phyloP scores from a whole-genome alignment of 352 stramenopile genomes.

The Pythium chondricola region DNA sequence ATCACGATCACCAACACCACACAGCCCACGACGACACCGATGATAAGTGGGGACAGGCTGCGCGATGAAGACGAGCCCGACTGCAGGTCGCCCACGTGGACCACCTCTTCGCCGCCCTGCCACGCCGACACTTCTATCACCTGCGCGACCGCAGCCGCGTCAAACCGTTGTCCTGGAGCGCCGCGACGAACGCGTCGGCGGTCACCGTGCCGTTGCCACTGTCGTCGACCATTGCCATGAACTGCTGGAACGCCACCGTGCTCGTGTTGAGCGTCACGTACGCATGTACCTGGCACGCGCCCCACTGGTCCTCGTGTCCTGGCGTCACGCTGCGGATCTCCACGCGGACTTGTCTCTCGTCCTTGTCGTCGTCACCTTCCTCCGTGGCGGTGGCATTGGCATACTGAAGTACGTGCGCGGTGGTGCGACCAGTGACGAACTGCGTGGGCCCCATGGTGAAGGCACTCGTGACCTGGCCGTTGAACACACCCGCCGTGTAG shows the following conservation, averaged over 20 bases:
- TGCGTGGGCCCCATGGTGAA: slow-evolving; percentile 28
- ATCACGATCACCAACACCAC: slow-evolving; percentile 24
- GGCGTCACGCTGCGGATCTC: slow-evolving; percentile 30
- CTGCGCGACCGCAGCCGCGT: slow-evolving; percentile 27
- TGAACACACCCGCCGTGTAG: slow-evolving; percentile 42
- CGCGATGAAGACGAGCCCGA: too few species aligned
- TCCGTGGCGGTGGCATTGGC: not conserved
- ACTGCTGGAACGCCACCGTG: slow-evolving; percentile 31
- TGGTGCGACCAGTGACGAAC: slow-evolving; percentile 21
- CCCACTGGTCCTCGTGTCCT: slow-evolving; percentile 31
- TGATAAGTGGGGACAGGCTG: slow-evolving; percentile 17
- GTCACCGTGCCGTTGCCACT: slow-evolving; percentile 18
- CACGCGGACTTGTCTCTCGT: slow-evolving; percentile 3
- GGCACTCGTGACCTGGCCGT: slow-evolving; percentile 22
- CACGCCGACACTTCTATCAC: slow-evolving; percentile 30
- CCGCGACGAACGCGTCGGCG: slow-evolving; percentile 19
- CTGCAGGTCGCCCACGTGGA: slow-evolving; percentile 23
- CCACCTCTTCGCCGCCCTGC: slow-evolving; percentile 30
- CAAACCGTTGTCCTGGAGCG: slow-evolving; percentile 25
- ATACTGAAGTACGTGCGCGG: too few species aligned
- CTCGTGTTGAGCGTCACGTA: slow-evolving; percentile 34
- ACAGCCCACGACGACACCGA: slow-evolving; percentile 24
- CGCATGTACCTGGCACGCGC: slow-evolving; percentile 25
- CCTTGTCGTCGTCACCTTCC: not conserved
- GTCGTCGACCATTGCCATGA: slow-evolving; percentile 32